Conservation (phyloP, 768 basidiomycete species). For the Rhodotorula kratochvilovae region DNA sequence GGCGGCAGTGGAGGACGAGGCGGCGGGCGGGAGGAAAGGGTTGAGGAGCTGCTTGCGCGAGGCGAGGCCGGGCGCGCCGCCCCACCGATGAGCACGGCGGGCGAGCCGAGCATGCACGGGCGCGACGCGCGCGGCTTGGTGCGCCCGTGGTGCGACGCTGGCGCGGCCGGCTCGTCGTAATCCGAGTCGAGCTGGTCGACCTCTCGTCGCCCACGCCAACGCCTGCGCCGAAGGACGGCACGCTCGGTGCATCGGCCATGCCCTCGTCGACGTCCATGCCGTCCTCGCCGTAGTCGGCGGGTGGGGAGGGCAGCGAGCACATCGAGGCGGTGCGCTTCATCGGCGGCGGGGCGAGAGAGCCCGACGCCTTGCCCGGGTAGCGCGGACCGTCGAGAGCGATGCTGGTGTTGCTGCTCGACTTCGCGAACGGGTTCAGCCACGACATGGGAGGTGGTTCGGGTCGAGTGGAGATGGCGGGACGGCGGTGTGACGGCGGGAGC, state of each 20-base stretch:
- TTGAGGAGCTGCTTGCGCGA: constrained; percentile 28
- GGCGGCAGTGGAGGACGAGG: background rate
- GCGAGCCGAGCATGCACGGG: constrained; percentile 18
- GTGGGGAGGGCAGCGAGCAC: constrained; percentile 33
- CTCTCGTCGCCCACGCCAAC: constrained; percentile 2
- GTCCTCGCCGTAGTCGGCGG: constrained; percentile 11
- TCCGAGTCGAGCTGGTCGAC: constrained; percentile 29
- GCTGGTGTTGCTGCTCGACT: background rate
- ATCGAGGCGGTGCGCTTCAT: constrained; percentile 14
- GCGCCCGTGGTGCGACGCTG: too few relatives aligned
- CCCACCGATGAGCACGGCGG: constrained; percentile 16
- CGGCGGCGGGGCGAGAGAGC: background rate
- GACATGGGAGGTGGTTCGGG: background rate
- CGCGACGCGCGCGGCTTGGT: too few relatives aligned
- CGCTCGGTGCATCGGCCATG: background rate
- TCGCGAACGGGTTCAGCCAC: background rate
- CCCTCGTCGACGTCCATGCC: constrained; percentile 4
- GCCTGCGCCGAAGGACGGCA: background rate
- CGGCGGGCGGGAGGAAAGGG: constrained; percentile 27
- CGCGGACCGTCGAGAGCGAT: too few relatives aligned
- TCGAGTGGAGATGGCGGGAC: background rate
- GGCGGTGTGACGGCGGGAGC: background rate
- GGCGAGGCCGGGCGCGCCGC: background rate
- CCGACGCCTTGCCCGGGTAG: background rate
- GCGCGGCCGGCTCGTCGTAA: constrained; percentile 1